phyloP scores from a whole-genome alignment of 805 yeast species.

The Wickerhamomyces kurtzmanii region DNA sequence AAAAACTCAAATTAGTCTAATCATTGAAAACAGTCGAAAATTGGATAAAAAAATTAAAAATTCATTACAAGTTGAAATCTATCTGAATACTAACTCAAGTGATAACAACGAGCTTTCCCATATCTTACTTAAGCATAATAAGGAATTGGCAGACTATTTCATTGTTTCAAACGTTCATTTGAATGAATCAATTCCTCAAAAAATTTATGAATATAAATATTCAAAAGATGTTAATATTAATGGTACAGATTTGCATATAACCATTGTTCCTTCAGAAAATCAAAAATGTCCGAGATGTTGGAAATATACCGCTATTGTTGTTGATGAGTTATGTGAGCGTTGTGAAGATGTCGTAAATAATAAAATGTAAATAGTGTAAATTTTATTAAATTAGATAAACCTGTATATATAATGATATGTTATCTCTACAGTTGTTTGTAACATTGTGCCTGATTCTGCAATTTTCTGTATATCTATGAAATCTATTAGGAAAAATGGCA shows the following conservation, averaged over 20 bases:
- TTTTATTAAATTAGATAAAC: too few species aligned
- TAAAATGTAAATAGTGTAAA: too few species aligned
- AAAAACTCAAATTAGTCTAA: slow-evolving; percentile 36
- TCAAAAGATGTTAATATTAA: slow-evolving; percentile 18
- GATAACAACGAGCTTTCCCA: slow-evolving; percentile 5
- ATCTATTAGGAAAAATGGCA: too few species aligned
- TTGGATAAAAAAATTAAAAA: slow-evolving; percentile 40
- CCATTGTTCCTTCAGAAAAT: slow-evolving; percentile 33
- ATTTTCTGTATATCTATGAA: too few species aligned
- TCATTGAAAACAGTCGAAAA: slow-evolving; percentile 47
- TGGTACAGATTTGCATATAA: slow-evolving; percentile 19
- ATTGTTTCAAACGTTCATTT: slow-evolving; percentile 54
- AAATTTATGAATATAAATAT: slow-evolving; percentile 15
- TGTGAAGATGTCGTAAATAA: slow-evolving; percentile 36
- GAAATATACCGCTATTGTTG: slow-evolving; percentile 53
- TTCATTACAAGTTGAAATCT: slow-evolving; percentile 48
- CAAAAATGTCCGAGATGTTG: slow-evolving; percentile 92
- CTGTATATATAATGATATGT: too few species aligned
- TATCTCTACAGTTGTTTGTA: too few species aligned
- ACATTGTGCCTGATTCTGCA: too few species aligned
- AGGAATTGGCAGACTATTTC: slow-evolving; percentile 45
- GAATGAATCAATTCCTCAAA: slow-evolving; percentile 12
- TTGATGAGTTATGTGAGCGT: slow-evolving; percentile 51
- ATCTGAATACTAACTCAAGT: slow-evolving; percentile 17
- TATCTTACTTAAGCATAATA: slow-evolving; percentile 14